phyloP scores from a whole-genome alignment of 768 basidiomycete species.

The Mycena indigotica region DNA sequence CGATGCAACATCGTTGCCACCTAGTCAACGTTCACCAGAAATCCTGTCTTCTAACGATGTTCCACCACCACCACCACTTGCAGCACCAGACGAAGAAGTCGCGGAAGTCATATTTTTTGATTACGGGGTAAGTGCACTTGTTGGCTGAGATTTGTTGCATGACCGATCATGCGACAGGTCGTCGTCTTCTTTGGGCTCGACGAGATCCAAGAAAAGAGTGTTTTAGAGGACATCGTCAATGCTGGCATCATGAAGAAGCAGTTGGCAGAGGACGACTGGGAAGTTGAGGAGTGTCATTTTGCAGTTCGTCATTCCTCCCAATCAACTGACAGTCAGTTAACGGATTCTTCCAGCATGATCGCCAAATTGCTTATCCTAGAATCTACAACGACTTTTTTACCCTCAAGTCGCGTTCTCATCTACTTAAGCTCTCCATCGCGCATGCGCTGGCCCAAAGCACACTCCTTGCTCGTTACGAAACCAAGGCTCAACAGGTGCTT shows the following conservation, averaged over 20 bases:
- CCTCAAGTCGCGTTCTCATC: constrained; percentile 87
- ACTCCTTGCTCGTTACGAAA: constrained; percentile 85
- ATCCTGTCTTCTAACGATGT: neutral
- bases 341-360: constrained; percentile 65
- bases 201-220: constrained; percentile 76
- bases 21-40: constrained; percentile 3
- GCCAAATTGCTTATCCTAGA: constrained; percentile 79
- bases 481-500: constrained; percentile 75
- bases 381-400: constrained; percentile 98
- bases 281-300: constrained; percentile 92
- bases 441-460: constrained; percentile 96
- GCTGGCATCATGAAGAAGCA: constrained; percentile 69
- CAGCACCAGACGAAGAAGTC: constrained; percentile 47
- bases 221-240: constrained; percentile 80
- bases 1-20: constrained; percentile 9
- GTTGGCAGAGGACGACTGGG: constrained; percentile 75
- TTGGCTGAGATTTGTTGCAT: neutral
- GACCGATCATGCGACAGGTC: constrained; percentile 31
- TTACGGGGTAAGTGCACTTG: constrained; percentile 61
- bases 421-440: constrained; percentile 89
- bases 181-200: constrained; percentile 88
- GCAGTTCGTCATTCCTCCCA: constrained; percentile 47
- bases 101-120: constrained; percentile 81
- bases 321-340: constrained; percentile 5
- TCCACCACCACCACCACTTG: constrained; percentile 19